A percentile compares a stretch with the other conserved stretches of the same genome.
Evolutionary conservation across 2,329 filamentous ascomycete species (phyloP).

Genomic region (Botrytis fabae): DNA sequence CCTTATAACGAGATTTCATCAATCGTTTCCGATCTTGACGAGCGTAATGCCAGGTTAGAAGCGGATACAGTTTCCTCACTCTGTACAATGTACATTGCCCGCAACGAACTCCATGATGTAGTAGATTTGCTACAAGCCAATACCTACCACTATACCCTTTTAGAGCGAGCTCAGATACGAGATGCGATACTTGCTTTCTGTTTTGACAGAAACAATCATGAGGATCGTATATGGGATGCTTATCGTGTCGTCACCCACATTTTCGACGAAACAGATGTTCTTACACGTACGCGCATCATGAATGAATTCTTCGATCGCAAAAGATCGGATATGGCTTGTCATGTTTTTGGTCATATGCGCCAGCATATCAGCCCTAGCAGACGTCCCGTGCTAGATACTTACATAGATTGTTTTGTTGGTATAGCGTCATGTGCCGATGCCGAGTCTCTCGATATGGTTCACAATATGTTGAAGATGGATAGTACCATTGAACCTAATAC

Average conservation of each 20-base stretch:
- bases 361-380: slow-evolving; percentile 62
- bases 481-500: slow-evolving; percentile 76
- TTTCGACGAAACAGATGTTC: slow-evolving; percentile 65
- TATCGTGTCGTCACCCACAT: slow-evolving; percentile 67
- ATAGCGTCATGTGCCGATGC: slow-evolving; percentile 61
- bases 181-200: slow-evolving; percentile 68
- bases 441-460: slow-evolving; percentile 70
- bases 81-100: slow-evolving; percentile 70
- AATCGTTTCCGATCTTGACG: slow-evolving; percentile 71
- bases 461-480: slow-evolving; percentile 96
- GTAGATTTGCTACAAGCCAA: slow-evolving; percentile 80
- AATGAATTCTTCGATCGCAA: slow-evolving; percentile 74
- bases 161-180: slow-evolving; percentile 67
- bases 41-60: slow-evolving; percentile 67
- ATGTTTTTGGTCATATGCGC: slow-evolving; percentile 95
- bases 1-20: slow-evolving; percentile 70
- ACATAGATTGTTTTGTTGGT: slow-evolving; percentile 75
- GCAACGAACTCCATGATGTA: slow-evolving; percentile 75
- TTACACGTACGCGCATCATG: slow-evolving; percentile 73
- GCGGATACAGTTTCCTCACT: slow-evolving; percentile 73
- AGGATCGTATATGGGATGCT: slow-evolving; percentile 62
- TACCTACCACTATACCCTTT: slow-evolving; percentile 66
- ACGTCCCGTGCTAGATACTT: slow-evolving; percentile 71
- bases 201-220: slow-evolving; percentile 60
- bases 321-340: slow-evolving; percentile 79